A percentile compares a stretch with the other conserved stretches of the same genome.
These are phyloP conservation scores for Emericellopsis terricola DNA, from an alignment of 495 filamentous ascomycete genomes.

Conservation along the genomic window DNA sequence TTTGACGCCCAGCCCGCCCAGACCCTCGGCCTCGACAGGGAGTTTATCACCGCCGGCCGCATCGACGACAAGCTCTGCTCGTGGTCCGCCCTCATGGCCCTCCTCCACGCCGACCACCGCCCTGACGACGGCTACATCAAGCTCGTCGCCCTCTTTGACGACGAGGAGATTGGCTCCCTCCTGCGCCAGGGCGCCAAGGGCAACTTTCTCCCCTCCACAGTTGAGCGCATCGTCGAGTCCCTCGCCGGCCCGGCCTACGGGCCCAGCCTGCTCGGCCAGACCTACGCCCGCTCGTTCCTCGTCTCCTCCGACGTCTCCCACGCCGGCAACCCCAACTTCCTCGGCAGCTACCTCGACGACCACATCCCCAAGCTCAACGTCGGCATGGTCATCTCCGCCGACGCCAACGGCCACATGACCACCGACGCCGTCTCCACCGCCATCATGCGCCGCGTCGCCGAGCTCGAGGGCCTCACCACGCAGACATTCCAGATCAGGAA, in stretches of 20 bases:
- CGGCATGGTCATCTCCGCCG: slow-evolving; percentile 67
- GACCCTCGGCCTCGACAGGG: slow-evolving; percentile 73
- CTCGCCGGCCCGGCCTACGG: slow-evolving; percentile 33
- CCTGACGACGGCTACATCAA: slow-evolving; percentile 46
- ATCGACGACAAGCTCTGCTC: slow-evolving; percentile 97
- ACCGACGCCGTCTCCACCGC: slow-evolving; percentile 69
- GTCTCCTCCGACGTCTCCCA: slow-evolving; percentile 88
- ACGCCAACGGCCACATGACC: slow-evolving; percentile 85
- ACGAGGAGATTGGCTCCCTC: slow-evolving; percentile 85
- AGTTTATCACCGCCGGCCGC: slow-evolving; percentile 86
- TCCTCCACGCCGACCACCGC: slow-evolving; percentile 45
- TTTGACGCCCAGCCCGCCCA: slow-evolving; percentile 79
- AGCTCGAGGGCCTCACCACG: slow-evolving; percentile 45
- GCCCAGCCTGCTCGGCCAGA: slow-evolving; percentile 57
- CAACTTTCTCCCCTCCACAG: slow-evolving; percentile 64
- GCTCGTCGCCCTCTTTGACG: slow-evolving; percentile 81
- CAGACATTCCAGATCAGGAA: slow-evolving; percentile 95
- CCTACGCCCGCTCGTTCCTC: slow-evolving; percentile 84
- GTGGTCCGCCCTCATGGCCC: slow-evolving; percentile 74
- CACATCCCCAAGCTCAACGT: slow-evolving; percentile 83
- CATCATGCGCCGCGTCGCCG: slow-evolving; percentile 55
- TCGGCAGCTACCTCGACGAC: slow-evolving; percentile 58
- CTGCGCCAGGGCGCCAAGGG: slow-evolving; percentile 79
- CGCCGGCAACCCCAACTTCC: slow-evolving; percentile 89
- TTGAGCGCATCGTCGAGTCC: slow-evolving; percentile 65